Evolutionary conservation across 1,284 basidiomycete genomes (phyloP).

Genomic region (Psilocybe mexicana): DNA sequence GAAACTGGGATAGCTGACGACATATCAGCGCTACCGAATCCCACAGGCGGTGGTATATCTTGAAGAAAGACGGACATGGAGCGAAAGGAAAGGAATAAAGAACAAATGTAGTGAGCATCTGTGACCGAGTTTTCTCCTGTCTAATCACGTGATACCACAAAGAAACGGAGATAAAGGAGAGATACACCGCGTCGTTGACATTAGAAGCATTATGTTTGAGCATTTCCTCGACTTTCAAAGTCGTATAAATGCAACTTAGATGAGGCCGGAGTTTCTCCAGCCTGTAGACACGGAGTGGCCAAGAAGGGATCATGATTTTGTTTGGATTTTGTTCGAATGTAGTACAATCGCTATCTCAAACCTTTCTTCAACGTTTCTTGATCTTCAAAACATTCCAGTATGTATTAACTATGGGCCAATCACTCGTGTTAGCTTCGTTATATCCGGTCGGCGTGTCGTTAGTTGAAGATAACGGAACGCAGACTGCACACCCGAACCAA

Average conservation of each 20-base stretch:
- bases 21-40: not conserved
- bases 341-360: too few relatives aligned
- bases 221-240: not conserved
- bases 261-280: slow-evolving; percentile 1
- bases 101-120: slow-evolving; percentile 2
- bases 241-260: not conserved
- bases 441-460: too few relatives aligned
- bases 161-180: slow-evolving; percentile 22
- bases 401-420: too few relatives aligned
- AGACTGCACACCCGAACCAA: too few relatives aligned
- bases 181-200: not conserved
- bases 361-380: not conserved
- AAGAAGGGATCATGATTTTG: too few relatives aligned
- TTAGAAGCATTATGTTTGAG: not conserved
- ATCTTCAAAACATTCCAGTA: not conserved
- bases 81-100: slow-evolving; percentile 11
- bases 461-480: too few relatives aligned
- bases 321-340: too few relatives aligned
- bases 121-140: slow-evolving; percentile 19
- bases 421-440: too few relatives aligned
- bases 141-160: slow-evolving; percentile 14
- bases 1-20: not conserved
- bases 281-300: not conserved
- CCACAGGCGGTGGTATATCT: not conserved
- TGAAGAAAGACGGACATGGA: not conserved